A percentile compares a stretch with the other conserved stretches of the same genome.
phyloP scores from a whole-genome alignment of 2,329 filamentous ascomycete genomes.

The Fusarium anthophilum region DNA sequence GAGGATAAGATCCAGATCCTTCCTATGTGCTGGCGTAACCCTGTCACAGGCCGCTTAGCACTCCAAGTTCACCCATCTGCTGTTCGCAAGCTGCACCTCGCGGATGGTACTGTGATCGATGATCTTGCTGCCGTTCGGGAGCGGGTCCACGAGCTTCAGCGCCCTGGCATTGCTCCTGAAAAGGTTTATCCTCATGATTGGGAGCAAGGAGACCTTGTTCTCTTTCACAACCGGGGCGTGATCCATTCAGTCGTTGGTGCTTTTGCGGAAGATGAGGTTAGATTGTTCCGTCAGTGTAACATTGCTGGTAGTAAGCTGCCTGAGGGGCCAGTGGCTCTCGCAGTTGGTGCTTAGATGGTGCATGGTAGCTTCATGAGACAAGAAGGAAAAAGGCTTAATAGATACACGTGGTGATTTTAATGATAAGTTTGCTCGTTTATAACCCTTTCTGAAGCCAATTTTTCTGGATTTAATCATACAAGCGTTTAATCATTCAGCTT shows the following conservation, averaged over 20 bases:
- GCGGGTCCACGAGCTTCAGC: constrained; percentile 74
- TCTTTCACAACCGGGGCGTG: constrained; percentile 82
- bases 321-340: constrained; percentile 53
- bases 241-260: constrained; percentile 80
- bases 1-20: constrained; percentile 73
- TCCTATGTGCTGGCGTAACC: constrained; percentile 82
- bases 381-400: background rate
- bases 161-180: constrained; percentile 75
- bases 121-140: constrained; percentile 73
- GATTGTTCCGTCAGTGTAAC: constrained; percentile 82
- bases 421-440: background rate
- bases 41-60: constrained; percentile 72
- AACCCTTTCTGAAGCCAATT: background rate
- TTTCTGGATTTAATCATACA: background rate
- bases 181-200: constrained; percentile 80
- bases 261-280: constrained; percentile 76
- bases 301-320: constrained; percentile 72
- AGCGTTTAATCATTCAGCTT: background rate
- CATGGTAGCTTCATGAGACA: too few species aligned
- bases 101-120: constrained; percentile 74
- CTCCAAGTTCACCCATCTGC: constrained; percentile 80
- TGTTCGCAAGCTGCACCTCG: constrained; percentile 73
- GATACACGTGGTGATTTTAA: background rate
- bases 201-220: constrained; percentile 78
- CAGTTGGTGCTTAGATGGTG: background rate